Evolutionary conservation across 257 asterid species (phyloP).

Genomic region (Solanum chiquidenum): DNA sequence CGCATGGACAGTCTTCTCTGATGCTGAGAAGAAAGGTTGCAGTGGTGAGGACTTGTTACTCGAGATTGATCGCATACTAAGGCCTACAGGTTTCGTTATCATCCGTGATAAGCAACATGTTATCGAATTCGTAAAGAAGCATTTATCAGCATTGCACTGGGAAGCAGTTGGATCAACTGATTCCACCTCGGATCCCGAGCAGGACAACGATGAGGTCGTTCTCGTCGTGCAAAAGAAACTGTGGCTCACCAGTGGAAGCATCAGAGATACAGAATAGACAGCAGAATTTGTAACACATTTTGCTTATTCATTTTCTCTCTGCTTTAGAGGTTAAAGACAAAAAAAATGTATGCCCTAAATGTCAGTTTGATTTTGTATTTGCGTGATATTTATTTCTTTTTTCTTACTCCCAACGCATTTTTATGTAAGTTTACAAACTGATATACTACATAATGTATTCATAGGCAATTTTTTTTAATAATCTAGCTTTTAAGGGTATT

Average conservation of each 20-base stretch:
- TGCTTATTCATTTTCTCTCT: constrained; percentile 11
- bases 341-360: constrained; percentile 5
- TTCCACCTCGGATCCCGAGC: constrained; percentile 38
- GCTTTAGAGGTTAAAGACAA: constrained; percentile 21
- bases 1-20: constrained; percentile 74
- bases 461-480: constrained; percentile 19
- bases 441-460: constrained; percentile 14
- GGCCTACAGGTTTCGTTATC: constrained; percentile 83
- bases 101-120: constrained; percentile 56
- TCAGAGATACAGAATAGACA: constrained; percentile 55
- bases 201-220: constrained; percentile 54
- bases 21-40: constrained; percentile 88
- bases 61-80: constrained; percentile 82
- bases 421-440: constrained; percentile 10
- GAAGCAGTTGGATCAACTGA: constrained; percentile 41
- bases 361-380: constrained; percentile 23
- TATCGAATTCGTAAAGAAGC: constrained; percentile 74
- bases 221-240: constrained; percentile 70
- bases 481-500: background rate
- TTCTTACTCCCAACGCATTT: background rate
- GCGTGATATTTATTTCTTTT: constrained; percentile 6
- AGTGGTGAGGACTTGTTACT: constrained; percentile 85
- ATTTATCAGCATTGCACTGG: constrained; percentile 77
- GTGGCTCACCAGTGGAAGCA: constrained; percentile 83
- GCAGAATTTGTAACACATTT: background rate